Evolutionary conservation across 2,329 filamentous ascomycete species (phyloP), one percentile per base, ranked within the genome.

Genomic region (Dactylellina leptospora): DNA sequence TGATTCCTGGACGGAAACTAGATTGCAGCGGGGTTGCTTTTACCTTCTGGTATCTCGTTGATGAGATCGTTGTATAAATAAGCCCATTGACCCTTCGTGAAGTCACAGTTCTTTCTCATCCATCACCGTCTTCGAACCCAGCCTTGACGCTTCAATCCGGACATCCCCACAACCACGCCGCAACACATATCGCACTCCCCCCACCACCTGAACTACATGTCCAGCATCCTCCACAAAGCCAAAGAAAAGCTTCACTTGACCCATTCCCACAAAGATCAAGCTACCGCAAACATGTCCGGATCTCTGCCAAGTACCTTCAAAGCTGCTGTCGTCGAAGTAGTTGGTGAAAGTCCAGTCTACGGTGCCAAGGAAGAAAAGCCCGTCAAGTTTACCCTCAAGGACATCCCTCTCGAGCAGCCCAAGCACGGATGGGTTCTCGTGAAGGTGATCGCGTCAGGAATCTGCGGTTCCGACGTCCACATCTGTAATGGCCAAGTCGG

Each of bases 401-500:
- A 72, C 38, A 22, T 72, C 3, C 68, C 68, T 0, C 68, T 72
- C 53, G 45, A 63, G 16, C 3, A 16, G 5, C 68, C 68, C 1
- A 25, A 76, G 1, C 79, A 81, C 54, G 83, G 87, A 78, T 81
- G 88, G 69, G 87, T 90, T 55, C 82, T 87, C 25, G 78, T 90
- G 77, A 84, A 83, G 61, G 81, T 90, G 73, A 90, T 87, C 13
- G 86, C 87, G 66, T 88, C 87, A 1, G 88, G 88, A 27, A 81
- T 90, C 55, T 90, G 88, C 78, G 86, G 85, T 53, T 90, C 88
- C 2, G 84, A 82, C 69, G 74, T 82, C 51, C 81, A 84, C 74
- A 80, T 78, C 70, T 55, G 72, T 10, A 51, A 62, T 10, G 62
- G 68, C 6, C 27, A 48, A 13, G 68, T 64, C 13, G 68, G 68